These are phyloP conservation scores for Apodospora peruviana DNA, from an alignment of 495 filamentous ascomycete species.

Conservation along the genomic window DNA sequence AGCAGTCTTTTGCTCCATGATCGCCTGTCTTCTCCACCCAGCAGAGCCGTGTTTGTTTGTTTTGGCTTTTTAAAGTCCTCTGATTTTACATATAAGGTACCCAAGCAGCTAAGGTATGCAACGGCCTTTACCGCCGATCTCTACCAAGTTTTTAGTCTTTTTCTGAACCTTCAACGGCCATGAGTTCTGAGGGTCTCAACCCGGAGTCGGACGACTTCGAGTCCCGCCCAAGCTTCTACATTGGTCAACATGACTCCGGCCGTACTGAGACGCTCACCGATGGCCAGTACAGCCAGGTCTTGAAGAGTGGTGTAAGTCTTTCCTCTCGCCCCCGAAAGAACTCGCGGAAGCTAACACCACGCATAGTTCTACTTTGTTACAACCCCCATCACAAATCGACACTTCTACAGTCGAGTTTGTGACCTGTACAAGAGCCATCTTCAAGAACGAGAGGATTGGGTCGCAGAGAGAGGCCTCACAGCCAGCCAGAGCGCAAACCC, in stretches of 20 bases:
- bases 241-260: constrained; percentile 78
- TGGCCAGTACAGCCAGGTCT: constrained; percentile 59
- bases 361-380: constrained; percentile 89
- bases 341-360: constrained; percentile 1
- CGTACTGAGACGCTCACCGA: constrained; percentile 56
- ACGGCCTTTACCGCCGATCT: too few relatives aligned
- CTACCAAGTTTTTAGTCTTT: too few relatives aligned
- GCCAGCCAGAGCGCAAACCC: constrained; percentile 18
- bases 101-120: too few relatives aligned
- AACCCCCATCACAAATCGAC: constrained; percentile 74
- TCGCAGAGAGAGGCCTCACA: constrained; percentile 10
- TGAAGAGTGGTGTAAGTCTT: constrained; percentile 54
- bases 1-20: too few relatives aligned
- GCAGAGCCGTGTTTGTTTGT: too few relatives aligned
- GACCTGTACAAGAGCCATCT: constrained; percentile 56
- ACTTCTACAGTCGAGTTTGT: constrained; percentile 74
- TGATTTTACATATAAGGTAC: too few relatives aligned
- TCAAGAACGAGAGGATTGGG: constrained; percentile 22
- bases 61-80: too few relatives aligned
- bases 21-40: too few relatives aligned
- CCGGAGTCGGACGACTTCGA: constrained; percentile 46
- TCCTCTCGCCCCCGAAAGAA: not conserved
- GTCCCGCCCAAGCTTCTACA: constrained; percentile 58
- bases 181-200: constrained; percentile 23
- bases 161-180: too few relatives aligned